These are phyloP conservation scores for Dendrobium nobile DNA, from an alignment of 106 monocot genomes.

Conservation along the genomic window DNA sequence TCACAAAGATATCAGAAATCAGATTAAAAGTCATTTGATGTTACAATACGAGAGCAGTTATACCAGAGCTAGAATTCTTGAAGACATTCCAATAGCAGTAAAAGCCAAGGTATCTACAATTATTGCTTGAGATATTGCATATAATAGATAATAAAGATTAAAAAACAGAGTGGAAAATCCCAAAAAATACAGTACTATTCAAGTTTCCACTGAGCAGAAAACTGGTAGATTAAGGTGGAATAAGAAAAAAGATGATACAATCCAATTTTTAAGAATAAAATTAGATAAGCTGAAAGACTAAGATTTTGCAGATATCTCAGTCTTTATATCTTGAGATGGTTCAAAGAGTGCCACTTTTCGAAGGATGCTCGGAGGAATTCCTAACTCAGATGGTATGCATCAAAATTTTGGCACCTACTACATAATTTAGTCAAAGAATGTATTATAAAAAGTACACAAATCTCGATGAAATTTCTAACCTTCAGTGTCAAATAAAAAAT, in stretches of 20 bases:
- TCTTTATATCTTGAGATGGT: slow-evolving; percentile 12
- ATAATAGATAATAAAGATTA: not conserved
- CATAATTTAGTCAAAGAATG: not conserved
- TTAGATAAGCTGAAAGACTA: not conserved
- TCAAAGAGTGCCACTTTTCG: slow-evolving; percentile 12
- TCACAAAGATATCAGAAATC: slow-evolving; percentile 13
- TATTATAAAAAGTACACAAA: not conserved
- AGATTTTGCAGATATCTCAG: slow-evolving; percentile 14
- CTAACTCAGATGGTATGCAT: slow-evolving; percentile 62
- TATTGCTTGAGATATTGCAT: not conserved
- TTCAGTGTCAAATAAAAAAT: not conserved
- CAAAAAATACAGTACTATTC: too few relatives aligned
- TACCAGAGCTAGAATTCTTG: slow-evolving; percentile 8
- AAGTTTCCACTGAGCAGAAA: too few relatives aligned
- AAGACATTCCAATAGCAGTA: slow-evolving; percentile 15
- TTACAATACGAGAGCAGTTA: slow-evolving; percentile 15
- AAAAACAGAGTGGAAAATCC: not conserved
- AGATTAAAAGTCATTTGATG: slow-evolving; percentile 9
- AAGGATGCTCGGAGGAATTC: slow-evolving; percentile 62
- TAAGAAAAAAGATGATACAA: not conserved
- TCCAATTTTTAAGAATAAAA: not conserved
- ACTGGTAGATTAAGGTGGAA: not conserved
- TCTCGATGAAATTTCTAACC: not conserved
- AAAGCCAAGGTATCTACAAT: not conserved
- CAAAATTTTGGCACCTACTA: not conserved